These are phyloP conservation scores for Paspalum notatum DNA, from an alignment of 176 grass and related monocot species.

Conservation along the genomic window DNA sequence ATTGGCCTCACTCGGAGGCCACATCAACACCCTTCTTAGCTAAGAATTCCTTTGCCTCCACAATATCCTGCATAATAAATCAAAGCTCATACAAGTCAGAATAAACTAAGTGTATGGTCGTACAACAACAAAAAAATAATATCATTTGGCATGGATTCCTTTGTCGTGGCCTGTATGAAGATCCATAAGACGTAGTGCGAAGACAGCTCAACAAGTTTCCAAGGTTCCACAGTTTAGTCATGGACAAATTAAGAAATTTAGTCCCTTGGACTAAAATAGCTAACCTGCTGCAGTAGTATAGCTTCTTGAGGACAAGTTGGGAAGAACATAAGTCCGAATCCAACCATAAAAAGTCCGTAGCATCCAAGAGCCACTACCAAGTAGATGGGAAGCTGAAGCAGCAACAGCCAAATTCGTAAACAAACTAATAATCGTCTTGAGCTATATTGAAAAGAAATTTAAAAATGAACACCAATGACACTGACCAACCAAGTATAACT, in stretches of 20 bases:
- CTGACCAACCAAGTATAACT: slow-evolving; percentile 87
- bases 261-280: not conserved
- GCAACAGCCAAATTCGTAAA: not conserved
- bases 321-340: slow-evolving; percentile 90
- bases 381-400: slow-evolving; percentile 85
- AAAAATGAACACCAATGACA: slow-evolving; percentile 3
- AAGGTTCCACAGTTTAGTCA: not conserved
- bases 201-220: not conserved
- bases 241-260: not conserved
- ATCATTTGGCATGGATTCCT: not conserved
- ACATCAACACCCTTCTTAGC: slow-evolving; percentile 67
- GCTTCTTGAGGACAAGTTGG: slow-evolving; percentile 89
- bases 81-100: slow-evolving; percentile 8
- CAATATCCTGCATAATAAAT: slow-evolving; percentile 60
- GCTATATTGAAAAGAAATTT: slow-evolving; percentile 1
- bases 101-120: not conserved
- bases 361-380: slow-evolving; percentile 77
- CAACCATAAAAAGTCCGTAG: slow-evolving; percentile 97
- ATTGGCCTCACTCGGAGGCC: slow-evolving; percentile 52
- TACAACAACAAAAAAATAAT: not conserved
- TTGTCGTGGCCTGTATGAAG: not conserved
- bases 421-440: not conserved
- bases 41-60: slow-evolving; percentile 79
- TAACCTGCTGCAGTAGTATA: slow-evolving; percentile 80
- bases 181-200: not conserved